Evolutionary conservation across 305 asterid genomes (phyloP).

Genomic region (Fraxinus platypoda): DNA sequence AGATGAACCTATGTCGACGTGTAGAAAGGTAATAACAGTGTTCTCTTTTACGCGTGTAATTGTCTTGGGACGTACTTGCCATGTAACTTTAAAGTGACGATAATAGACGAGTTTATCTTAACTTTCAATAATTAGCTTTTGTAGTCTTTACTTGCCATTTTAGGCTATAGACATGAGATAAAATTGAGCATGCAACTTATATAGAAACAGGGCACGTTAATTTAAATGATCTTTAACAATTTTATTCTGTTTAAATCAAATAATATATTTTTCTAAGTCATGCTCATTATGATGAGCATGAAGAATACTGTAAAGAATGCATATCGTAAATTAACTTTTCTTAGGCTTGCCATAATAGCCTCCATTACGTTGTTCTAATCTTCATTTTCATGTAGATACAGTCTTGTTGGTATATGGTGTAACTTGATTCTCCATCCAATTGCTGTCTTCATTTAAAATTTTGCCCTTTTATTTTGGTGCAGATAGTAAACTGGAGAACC

Average conservation of each 20-base stretch:
- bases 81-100: not conserved
- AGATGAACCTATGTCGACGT: conserved; percentile 94
- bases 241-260: not conserved
- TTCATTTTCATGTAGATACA: not conserved
- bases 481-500: conserved; percentile 92
- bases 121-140: not conserved
- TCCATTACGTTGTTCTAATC: not conserved
- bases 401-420: not conserved
- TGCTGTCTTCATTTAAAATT: not conserved
- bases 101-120: not conserved
- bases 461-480: conserved; percentile 28
- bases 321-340: not conserved
- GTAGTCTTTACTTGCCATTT: not conserved
- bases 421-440: conserved; percentile 12
- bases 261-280: not conserved
- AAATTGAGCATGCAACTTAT: conserved; percentile 9
- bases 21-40: conserved; percentile 69
- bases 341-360: not conserved
- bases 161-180: not conserved
- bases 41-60: not conserved
- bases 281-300: not conserved
- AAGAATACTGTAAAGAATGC: not conserved
- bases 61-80: conserved; percentile 14
- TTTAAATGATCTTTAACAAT: not conserved
- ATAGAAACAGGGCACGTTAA: not conserved